phyloP scores from a whole-genome alignment of 2,329 filamentous ascomycete species.

The Cryphonectria nitschkei region DNA sequence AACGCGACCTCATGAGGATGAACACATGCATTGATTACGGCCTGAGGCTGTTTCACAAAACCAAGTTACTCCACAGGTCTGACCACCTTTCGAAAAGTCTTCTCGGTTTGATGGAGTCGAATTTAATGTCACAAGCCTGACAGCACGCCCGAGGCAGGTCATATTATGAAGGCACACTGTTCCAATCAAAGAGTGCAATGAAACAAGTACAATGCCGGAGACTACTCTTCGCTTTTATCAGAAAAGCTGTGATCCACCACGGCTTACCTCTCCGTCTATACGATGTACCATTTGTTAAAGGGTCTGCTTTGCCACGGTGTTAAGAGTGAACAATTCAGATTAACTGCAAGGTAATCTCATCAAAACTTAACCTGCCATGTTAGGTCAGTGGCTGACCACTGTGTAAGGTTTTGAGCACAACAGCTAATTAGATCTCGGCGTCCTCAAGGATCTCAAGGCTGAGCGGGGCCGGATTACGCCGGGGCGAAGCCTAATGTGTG shows the following conservation, averaged over 20 bases:
- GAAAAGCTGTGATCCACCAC: neutral
- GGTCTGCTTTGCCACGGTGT: neutral
- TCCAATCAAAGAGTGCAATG: neutral
- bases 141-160: neutral
- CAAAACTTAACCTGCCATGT: neutral
- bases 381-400: neutral
- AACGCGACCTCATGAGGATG: neutral
- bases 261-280: neutral
- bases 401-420: neutral
- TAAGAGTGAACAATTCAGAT: neutral
- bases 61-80: neutral
- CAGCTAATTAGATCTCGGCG: neutral
- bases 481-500: neutral
- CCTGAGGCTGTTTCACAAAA: neutral
- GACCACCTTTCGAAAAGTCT: neutral
- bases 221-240: neutral
- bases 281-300: neutral
- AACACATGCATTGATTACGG: neutral
- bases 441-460: neutral
- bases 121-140: neutral
- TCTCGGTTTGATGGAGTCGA: neutral
- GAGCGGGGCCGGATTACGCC: neutral
- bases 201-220: neutral
- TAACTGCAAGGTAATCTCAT: no score
- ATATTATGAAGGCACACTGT: neutral